Evolutionary conservation across 176 grass and related monocot genomes (phyloP), one percentile per base, ranked within the genome.

Genomic region (Oryza punctata): DNA sequence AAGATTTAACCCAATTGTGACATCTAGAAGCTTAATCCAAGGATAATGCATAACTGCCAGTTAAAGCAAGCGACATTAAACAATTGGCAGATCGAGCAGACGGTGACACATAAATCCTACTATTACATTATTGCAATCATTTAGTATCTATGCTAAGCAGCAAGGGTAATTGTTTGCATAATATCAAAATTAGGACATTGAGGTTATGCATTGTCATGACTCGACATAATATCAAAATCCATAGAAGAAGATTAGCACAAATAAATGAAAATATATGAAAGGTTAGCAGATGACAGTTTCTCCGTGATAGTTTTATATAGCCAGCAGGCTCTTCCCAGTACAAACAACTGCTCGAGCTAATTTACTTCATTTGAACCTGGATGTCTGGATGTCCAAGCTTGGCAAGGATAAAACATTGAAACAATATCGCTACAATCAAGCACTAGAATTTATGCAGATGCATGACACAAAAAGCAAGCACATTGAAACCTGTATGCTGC

Each of bases 1-100:
- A 43, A 38, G 52, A 72, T 75, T 85, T 80, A 61, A 63, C 27
- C 15, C 29, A 79, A 65, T 65, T 75, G 70, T 32, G 46, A 19
- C 21, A 15, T 40, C 66, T 35, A 76, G 13, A 64, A 46, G 26
- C 29, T 46, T 44, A 12, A 70, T 63, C 38, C 4, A 46, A 27
- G 70, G 70, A 26, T 71, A 72, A 46, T 45, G 40, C 69, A 72
- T 43, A 72, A 46, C n/a, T 14, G 38, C 16, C 41, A 16, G 57
- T 78, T 35, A 23, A 59, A 54, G 45, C 19, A 81, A 67, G 32
- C 18, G 29, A 29, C 5, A 43, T 10, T 25, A 71, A 12, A 38
- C 15, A 26, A 25, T 14, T 72, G 7, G 6, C 13, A 61, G 7
- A 23, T 61, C 57, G 9, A 61, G n/a, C 57, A 61, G 21, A 24